Conservation (phyloP, 2,329 filamentous ascomycete species). For the Blastomyces gilchristii region DNA sequence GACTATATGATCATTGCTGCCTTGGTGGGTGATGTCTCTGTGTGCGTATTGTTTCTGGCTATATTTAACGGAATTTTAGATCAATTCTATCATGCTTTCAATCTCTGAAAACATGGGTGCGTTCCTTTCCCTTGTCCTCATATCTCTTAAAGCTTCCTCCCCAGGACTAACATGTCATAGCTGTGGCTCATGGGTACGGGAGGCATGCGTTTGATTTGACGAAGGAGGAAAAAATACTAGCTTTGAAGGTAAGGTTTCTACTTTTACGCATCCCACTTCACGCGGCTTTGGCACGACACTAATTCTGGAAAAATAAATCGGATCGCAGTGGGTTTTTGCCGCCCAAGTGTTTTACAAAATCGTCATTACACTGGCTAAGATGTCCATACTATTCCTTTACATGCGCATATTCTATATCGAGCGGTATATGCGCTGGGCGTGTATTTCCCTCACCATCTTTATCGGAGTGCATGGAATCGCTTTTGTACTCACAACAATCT, state of each 20-base stretch:
- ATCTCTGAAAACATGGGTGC: slow-evolving; percentile 14
- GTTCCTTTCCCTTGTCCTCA: not conserved
- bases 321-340: slow-evolving; percentile 40
- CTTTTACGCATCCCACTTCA: not conserved
- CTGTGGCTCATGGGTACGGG: slow-evolving; percentile 26
- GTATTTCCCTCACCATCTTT: slow-evolving; percentile 23
- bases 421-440: slow-evolving; percentile 37
- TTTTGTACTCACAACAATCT: slow-evolving; percentile 18
- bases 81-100: slow-evolving; percentile 15
- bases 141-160: not conserved
- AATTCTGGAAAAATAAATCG: not conserved
- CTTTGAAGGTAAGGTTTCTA: slow-evolving; percentile 19
- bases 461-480: slow-evolving; percentile 14
- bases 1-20: slow-evolving; percentile 20
- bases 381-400: slow-evolving; percentile 45
- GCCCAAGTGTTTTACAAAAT: slow-evolving; percentile 48
- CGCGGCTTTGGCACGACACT: not conserved
- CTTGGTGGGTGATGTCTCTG: slow-evolving; percentile 11
- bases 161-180: slow-evolving; percentile 8
- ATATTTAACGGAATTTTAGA: slow-evolving; percentile 7
- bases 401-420: slow-evolving; percentile 42
- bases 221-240: slow-evolving; percentile 18
- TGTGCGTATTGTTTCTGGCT: not conserved
- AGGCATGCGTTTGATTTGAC: slow-evolving; percentile 18
- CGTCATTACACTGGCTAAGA: slow-evolving; percentile 45